Conservation (phyloP, 2,329 filamentous ascomycete species). For the Microthyrium microscopicum region DNA sequence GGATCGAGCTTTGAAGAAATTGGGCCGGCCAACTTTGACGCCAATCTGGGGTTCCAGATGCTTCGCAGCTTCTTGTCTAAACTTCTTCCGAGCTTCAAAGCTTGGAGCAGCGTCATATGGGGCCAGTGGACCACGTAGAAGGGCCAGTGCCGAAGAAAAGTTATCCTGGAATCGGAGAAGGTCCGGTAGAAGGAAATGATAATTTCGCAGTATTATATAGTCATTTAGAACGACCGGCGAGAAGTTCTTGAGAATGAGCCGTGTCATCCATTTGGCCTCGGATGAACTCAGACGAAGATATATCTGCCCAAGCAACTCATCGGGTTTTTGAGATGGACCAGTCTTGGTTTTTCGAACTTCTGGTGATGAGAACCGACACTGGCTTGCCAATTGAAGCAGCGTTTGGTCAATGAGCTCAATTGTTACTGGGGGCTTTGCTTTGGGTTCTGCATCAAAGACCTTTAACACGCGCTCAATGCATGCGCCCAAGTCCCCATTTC, state of each 20-base stretch:
- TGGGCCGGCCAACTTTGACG: conserved; percentile 28
- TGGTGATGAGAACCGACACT: conserved; percentile 53
- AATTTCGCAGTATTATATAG: conserved; percentile 36
- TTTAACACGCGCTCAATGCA: conserved; percentile 51
- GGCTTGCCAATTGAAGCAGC: conserved; percentile 50
- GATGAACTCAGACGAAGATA: conserved; percentile 44
- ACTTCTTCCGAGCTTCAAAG: conserved; percentile 14
- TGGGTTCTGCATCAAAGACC: conserved; percentile 31
- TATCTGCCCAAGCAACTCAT: conserved; percentile 33
- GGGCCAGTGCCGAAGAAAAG: conserved; percentile 41
- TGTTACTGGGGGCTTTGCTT: conserved; percentile 28
- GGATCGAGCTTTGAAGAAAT: conserved; percentile 27
- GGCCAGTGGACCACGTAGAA: conserved; percentile 30
- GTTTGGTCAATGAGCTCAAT: conserved; percentile 56
- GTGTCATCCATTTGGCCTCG: conserved; percentile 77
- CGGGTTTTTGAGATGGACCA: conserved; percentile 8
- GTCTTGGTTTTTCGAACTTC: conserved; percentile 29
- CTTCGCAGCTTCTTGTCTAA: conserved; percentile 23
- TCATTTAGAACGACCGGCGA: conserved; percentile 49
- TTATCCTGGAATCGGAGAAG: conserved; percentile 55
- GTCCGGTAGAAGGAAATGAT: conserved; percentile 53
- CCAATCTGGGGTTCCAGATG: conserved; percentile 23
- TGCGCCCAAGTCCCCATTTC: conserved; percentile 50
- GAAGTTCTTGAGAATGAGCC: conserved; percentile 63
- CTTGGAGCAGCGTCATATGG: conserved; percentile 22